Conservation (phyloP, 2,329 filamentous ascomycete genomes). For the Neofusicoccum sp. region DNA sequence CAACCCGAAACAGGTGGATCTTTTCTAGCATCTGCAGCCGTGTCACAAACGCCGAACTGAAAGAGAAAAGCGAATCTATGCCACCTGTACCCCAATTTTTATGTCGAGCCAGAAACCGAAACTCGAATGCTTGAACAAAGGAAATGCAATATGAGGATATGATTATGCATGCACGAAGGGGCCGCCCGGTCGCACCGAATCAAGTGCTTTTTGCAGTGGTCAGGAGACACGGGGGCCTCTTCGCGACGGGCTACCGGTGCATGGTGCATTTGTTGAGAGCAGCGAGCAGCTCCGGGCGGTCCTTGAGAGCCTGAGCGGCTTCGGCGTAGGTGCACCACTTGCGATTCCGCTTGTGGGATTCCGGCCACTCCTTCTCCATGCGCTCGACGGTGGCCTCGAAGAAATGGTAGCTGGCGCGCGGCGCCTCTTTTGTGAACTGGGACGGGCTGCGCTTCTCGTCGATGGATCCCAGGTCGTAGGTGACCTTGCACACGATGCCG, state of each 20-base stretch:
- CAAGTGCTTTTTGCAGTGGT: not conserved
- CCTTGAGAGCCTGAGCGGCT: slow-evolving; percentile 73
- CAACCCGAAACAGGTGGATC: slow-evolving; percentile 15
- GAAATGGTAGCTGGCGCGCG: slow-evolving; percentile 76
- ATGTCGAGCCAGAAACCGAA: slow-evolving; percentile 16
- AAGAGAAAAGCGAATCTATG: slow-evolving; percentile 16
- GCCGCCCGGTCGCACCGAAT: not conserved
- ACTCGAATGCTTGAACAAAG: slow-evolving; percentile 18
- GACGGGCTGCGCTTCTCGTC: slow-evolving; percentile 67
- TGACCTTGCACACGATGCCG: slow-evolving; percentile 81
- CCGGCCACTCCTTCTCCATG: slow-evolving; percentile 87
- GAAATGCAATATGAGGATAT: slow-evolving; percentile 16
- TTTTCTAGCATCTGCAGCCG: slow-evolving; percentile 20
- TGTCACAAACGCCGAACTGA: slow-evolving; percentile 17
- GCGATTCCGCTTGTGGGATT: slow-evolving; percentile 85
- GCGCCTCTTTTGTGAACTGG: slow-evolving; percentile 57
- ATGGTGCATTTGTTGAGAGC: slow-evolving; percentile 76
- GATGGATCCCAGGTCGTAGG: slow-evolving; percentile 83
- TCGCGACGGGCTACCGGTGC: slow-evolving; percentile 33
- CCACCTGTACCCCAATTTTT: slow-evolving; percentile 17
- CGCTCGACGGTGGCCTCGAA: slow-evolving; percentile 85
- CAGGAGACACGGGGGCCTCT: not conserved
- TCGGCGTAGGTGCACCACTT: slow-evolving; percentile 86
- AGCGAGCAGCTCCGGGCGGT: slow-evolving; percentile 82
- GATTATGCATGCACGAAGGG: slow-evolving; percentile 7